These are phyloP conservation scores for Dactylellina parvicollis DNA, from an alignment of 2,329 filamentous ascomycete species.

Conservation along the genomic window DNA sequence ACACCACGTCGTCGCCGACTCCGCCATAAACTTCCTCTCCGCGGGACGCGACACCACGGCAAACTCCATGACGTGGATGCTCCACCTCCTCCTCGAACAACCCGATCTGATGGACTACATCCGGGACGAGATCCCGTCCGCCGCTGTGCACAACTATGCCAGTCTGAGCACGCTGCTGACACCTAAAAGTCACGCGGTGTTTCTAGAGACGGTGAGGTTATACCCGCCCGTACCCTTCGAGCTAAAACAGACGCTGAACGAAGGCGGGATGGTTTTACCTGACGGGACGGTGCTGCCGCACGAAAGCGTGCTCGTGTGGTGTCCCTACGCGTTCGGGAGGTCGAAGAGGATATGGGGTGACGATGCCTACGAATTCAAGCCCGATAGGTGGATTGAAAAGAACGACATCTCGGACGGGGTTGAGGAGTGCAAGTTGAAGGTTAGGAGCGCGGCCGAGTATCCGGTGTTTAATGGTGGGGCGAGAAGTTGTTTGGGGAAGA, in stretches of 20 bases:
- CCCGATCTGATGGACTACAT: constrained; percentile 62
- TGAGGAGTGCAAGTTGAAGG: constrained; percentile 25
- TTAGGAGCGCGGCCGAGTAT: constrained; percentile 36
- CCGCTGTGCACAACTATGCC: constrained; percentile 67
- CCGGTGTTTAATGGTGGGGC: constrained; percentile 50
- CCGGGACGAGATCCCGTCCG: constrained; percentile 61
- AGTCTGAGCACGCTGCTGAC: constrained; percentile 29
- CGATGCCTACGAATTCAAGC: constrained; percentile 62
- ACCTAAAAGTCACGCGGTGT: constrained; percentile 63
- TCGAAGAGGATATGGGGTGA: constrained; percentile 63
- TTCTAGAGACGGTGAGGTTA: constrained; percentile 71
- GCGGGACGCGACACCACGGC: constrained; percentile 73
- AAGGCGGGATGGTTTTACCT: constrained; percentile 59
- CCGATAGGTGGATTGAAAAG: constrained; percentile 61
- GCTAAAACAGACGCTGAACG: constrained; percentile 69
- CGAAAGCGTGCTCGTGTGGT: constrained; percentile 70
- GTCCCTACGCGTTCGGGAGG: constrained; percentile 72
- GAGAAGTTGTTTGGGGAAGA: constrained; percentile 48
- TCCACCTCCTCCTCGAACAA: constrained; percentile 70
- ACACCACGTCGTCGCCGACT: constrained; percentile 70
- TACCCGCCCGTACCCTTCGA: constrained; percentile 74
- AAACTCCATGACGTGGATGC: constrained; percentile 72
- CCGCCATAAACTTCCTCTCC: constrained; percentile 73
- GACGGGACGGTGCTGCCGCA: constrained; percentile 70
- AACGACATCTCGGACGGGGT: not conserved